Conservation (phyloP, 2,329 filamentous ascomycete species). For the Alternaria novae-zelandiae region DNA sequence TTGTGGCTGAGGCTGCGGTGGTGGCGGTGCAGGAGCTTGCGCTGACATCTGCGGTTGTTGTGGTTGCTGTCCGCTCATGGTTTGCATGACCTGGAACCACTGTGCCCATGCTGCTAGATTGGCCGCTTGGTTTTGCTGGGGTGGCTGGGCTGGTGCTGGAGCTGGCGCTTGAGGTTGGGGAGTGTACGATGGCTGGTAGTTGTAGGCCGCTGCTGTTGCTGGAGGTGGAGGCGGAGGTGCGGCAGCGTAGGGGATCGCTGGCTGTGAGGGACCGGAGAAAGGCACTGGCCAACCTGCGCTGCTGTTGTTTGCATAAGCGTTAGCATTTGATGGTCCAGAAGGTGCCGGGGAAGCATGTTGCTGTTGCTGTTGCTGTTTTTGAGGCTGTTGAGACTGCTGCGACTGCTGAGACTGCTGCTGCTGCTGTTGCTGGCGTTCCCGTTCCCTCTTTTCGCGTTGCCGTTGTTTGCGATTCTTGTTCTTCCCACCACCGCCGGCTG, state of each 20-base stretch:
- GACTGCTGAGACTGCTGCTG: conserved; percentile 22
- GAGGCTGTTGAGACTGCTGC: conserved; percentile 18
- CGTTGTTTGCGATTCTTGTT: conserved; percentile 41
- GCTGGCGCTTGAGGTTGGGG: conserved; percentile 18
- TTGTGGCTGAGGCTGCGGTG: conserved; percentile 26
- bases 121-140: conserved; percentile 35
- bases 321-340: conserved; percentile 24
- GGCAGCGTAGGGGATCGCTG: conserved; percentile 20
- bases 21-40: conserved; percentile 27
- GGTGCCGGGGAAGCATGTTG: conserved; percentile 29
- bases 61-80: conserved; percentile 32
- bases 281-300: conserved; percentile 27
- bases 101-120: conserved; percentile 38
- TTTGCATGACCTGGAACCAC: conserved; percentile 34
- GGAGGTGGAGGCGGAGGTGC: conserved; percentile 25
- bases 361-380: conserved; percentile 11
- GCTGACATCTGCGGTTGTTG: conserved; percentile 25
- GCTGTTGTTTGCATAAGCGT: conserved; percentile 30
- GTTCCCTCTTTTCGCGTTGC: conserved; percentile 36
- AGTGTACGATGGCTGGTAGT: conserved; percentile 19
- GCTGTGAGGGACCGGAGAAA: conserved; percentile 24
- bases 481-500: conserved; percentile 31
- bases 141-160: not conserved
- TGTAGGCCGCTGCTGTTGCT: conserved; percentile 20
- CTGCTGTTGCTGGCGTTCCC: conserved; percentile 29